A percentile compares a stretch with the other conserved stretches of the same genome.
Evolutionary conservation across 805 yeast genomes (phyloP).

Genomic region (Komagataella kurtzmanii): DNA sequence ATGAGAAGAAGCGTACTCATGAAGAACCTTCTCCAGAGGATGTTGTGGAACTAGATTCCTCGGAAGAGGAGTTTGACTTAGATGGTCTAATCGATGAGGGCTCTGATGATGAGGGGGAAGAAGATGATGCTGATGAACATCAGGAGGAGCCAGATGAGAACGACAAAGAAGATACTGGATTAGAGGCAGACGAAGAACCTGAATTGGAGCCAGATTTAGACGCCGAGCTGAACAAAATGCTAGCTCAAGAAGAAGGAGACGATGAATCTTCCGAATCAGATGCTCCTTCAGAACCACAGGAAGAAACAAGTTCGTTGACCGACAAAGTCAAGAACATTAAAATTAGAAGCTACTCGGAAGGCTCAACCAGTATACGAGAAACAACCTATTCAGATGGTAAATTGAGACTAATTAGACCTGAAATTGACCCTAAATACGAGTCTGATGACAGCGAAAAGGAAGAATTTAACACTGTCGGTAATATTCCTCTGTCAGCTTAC

Average conservation of each 20-base stretch:
- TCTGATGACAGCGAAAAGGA: conserved; percentile 88
- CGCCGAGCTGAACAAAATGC: conserved; percentile 47
- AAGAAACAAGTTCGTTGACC: conserved; percentile 33
- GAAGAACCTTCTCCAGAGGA: conserved; percentile 1
- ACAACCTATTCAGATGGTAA: conserved; percentile 66
- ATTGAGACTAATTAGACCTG: conserved; percentile 70
- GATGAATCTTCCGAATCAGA: conserved; percentile 4
- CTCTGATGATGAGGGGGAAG: conserved; percentile 21
- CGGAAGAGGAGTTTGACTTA: conserved; percentile 12
- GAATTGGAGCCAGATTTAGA: conserved; percentile 33
- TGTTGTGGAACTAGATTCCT: not conserved
- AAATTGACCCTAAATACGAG: conserved; percentile 89
- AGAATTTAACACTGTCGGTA: conserved; percentile 76
- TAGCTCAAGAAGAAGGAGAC: conserved; percentile 27
- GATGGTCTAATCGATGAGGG: conserved; percentile 28
- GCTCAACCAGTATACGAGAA: conserved; percentile 12
- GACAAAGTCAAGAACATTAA: conserved; percentile 42
- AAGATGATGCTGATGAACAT: conserved; percentile 10
- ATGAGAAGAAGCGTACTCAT: not conserved
- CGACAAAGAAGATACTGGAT: conserved; percentile 10
- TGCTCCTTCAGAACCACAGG: conserved; percentile 23
- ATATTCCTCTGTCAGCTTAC: conserved; percentile 84
- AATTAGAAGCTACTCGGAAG: conserved; percentile 34
- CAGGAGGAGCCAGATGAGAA: conserved; percentile 9
- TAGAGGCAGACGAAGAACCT: conserved; percentile 12